A percentile compares a stretch with the other conserved stretches of the same genome.
Conservation (phyloP, 106 monocot species). For the Dendrobium catenatum region DNA sequence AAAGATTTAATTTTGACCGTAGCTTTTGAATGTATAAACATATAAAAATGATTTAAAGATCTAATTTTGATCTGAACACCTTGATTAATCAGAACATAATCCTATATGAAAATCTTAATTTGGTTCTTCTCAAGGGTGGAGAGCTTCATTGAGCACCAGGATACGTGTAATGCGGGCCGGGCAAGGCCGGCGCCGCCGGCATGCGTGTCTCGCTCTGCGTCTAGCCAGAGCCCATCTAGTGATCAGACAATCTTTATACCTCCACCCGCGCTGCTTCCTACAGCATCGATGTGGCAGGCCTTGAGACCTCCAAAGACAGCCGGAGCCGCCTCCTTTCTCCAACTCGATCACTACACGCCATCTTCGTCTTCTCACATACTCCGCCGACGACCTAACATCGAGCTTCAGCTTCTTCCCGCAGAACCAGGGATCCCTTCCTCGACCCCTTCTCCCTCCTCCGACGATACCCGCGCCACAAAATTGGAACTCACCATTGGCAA, state of each 20-base stretch:
- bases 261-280: neutral
- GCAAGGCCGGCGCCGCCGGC: constrained; percentile 8
- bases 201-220: constrained; percentile 25
- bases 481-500: constrained; percentile 13
- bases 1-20: too few species aligned
- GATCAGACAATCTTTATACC: constrained; percentile 32
- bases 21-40: too few species aligned
- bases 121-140: constrained; percentile 35
- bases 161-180: constrained; percentile 35
- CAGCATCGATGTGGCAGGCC: neutral
- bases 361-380: neutral
- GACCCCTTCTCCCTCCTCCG: neutral
- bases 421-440: neutral
- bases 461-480: neutral
- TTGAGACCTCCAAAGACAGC: neutral
- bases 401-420: constrained; percentile 18
- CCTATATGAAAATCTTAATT: neutral
- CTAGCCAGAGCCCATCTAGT: constrained; percentile 13
- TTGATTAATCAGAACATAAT: neutral
- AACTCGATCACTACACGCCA: neutral
- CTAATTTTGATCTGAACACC: too few species aligned
- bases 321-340: neutral
- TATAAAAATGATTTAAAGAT: too few species aligned
- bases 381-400: neutral
- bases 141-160: constrained; percentile 91